Evolutionary conservation across 805 yeast species (phyloP).

Genomic region (Candida sithepensis): DNA sequence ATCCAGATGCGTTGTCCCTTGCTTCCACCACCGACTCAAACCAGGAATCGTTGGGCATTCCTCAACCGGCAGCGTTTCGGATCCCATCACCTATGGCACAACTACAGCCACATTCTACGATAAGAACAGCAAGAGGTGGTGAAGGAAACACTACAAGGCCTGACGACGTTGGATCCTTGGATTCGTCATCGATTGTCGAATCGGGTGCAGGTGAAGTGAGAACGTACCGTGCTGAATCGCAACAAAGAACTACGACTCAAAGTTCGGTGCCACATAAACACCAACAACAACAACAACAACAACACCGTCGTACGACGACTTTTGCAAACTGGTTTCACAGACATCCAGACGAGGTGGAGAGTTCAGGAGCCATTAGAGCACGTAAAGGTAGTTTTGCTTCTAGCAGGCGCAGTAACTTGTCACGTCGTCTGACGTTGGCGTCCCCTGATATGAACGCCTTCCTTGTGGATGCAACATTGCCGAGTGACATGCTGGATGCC

Average conservation of each 20-base stretch:
- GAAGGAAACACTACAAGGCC: too few species aligned
- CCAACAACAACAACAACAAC: not conserved
- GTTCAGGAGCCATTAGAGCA: too few species aligned
- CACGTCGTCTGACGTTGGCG: constrained; percentile 3
- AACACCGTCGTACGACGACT: constrained; percentile 4
- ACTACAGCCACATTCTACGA: not conserved
- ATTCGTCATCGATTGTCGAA: not conserved
- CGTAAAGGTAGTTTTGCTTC: not conserved
- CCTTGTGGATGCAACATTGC: constrained; percentile 10
- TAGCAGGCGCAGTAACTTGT: constrained; percentile 6
- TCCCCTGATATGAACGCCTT: constrained; percentile 6
- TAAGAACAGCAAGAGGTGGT: too few species aligned
- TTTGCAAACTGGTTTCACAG: constrained; percentile 13
- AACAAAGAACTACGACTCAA: not conserved
- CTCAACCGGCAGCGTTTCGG: not conserved
- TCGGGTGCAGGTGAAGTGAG: not conserved
- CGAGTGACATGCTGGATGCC: constrained; percentile 8
- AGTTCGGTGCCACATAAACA: not conserved
- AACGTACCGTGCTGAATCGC: not conserved
- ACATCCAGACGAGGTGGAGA: constrained; percentile 5
- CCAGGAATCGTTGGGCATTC: not conserved
- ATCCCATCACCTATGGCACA: not conserved
- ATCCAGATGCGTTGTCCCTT: too few species aligned
- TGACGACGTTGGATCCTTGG: too few species aligned
- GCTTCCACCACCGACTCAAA: too few species aligned